Conservation (phyloP, 1,139 yeast species). For the Starmera stellimalicola region DNA sequence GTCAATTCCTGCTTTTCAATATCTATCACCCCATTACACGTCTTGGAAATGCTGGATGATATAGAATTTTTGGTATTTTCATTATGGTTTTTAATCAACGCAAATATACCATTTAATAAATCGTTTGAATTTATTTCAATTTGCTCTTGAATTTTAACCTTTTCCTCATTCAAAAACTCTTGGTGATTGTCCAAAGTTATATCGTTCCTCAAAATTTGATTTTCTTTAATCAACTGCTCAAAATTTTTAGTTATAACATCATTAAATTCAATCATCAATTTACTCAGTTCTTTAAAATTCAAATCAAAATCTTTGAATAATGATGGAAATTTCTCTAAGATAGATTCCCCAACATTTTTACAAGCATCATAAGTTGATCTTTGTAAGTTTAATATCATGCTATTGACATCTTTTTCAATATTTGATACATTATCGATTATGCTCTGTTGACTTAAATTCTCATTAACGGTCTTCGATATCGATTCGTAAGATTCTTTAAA, state of each 20-base stretch:
- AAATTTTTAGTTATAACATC: constrained; percentile 12
- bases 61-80: constrained; percentile 21
- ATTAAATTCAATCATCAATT: constrained; percentile 7
- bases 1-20: constrained; percentile 22
- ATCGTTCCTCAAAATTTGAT: constrained; percentile 25
- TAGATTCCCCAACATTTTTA: constrained; percentile 14
- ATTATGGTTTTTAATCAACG: constrained; percentile 19
- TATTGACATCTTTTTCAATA: constrained; percentile 10
- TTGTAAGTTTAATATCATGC: constrained; percentile 8
- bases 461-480: constrained; percentile 4
- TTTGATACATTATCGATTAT: constrained; percentile 2
- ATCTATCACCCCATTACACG: constrained; percentile 22
- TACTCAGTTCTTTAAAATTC: constrained; percentile 7
- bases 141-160: constrained; percentile 19
- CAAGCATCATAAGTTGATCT: constrained; percentile 13
- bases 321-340: constrained; percentile 13
- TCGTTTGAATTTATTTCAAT: constrained; percentile 22
- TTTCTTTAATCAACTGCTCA: constrained; percentile 15
- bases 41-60: constrained; percentile 18
- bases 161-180: constrained; percentile 19
- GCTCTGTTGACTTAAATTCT: neutral
- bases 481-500: constrained; percentile 3
- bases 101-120: constrained; percentile 15
- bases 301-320: constrained; percentile 11
- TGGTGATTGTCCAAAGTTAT: constrained; percentile 25